phyloP scores from a whole-genome alignment of 345 rosid species.

The Eucalyptus melliodora region DNA sequence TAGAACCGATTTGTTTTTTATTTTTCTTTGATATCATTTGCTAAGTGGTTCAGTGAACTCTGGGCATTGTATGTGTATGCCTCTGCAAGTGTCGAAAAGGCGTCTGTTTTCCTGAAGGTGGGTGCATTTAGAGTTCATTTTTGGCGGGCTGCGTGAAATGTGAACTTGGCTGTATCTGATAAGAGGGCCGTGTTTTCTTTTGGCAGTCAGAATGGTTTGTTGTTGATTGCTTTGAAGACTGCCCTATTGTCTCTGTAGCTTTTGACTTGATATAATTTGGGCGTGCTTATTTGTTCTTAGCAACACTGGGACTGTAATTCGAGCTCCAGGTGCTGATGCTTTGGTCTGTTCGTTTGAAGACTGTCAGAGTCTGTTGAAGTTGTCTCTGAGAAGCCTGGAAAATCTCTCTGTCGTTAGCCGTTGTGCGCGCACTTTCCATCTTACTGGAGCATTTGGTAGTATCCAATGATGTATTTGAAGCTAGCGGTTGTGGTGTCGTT shows the following conservation, averaged over 20 bases:
- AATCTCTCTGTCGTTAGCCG: background rate
- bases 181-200: background rate
- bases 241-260: background rate
- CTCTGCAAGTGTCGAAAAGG: background rate
- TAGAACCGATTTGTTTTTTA: background rate
- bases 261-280: background rate
- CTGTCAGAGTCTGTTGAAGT: background rate
- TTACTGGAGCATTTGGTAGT: background rate
- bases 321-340: background rate
- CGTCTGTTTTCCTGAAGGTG: background rate
- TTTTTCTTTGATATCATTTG: background rate
- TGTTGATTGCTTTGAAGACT: background rate
- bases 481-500: conserved; percentile 27
- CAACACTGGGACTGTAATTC: background rate
- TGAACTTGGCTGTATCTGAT: background rate
- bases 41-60: background rate
- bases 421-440: background rate
- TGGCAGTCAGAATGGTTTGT: background rate
- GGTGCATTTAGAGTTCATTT: background rate
- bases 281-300: background rate
- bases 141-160: background rate
- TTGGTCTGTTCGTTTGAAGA: background rate
- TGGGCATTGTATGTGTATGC: background rate
- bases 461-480: conserved; percentile 37
- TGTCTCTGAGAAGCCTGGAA: background rate